phyloP scores from a whole-genome alignment of 1,284 basidiomycete species.

The Microstroma glucosiphilum region DNA sequence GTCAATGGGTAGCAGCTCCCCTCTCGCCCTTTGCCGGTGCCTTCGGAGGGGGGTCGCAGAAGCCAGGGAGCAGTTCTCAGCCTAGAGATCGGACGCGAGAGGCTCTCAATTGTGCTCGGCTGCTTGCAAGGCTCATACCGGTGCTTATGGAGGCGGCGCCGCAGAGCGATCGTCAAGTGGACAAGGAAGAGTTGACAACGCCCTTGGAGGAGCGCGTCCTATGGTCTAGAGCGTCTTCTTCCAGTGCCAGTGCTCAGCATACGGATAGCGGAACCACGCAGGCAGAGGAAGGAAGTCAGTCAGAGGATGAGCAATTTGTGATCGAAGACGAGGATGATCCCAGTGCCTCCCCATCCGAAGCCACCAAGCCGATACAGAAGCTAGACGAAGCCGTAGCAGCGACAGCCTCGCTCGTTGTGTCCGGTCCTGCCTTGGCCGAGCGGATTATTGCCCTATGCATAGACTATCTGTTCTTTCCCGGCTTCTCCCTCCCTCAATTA shows the following conservation, averaged over 20 bases:
- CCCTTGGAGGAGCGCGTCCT: constrained; percentile 24
- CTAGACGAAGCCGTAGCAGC: neutral
- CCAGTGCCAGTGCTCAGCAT: neutral
- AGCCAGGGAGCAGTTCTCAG: neutral
- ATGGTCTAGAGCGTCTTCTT: constrained; percentile 17
- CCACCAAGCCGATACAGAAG: neutral
- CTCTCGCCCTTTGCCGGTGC: neutral
- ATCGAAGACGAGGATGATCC: constrained; percentile 37
- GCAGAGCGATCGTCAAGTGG: neutral
- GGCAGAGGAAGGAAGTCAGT: constrained; percentile 1
- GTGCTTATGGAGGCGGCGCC: constrained; percentile 21
- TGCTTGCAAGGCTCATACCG: constrained; percentile 40
- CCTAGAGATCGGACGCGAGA: constrained; percentile 33
- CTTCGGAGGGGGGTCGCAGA: constrained; percentile 11
- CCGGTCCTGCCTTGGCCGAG: constrained; percentile 21
- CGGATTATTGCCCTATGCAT: constrained; percentile 26
- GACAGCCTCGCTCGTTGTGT: neutral
- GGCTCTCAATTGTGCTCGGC: constrained; percentile 41
- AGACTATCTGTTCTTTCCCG: constrained; percentile 46
- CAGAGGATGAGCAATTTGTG: constrained; percentile 33
- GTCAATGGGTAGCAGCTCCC: constrained; percentile 7
- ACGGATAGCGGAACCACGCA: neutral
- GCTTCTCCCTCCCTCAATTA: constrained; percentile 47
- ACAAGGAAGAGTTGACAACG: constrained; percentile 2
- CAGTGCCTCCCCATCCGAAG: neutral